Percentiles rank a stretch among this genome's conserved stretches.
Conservation (phyloP, 2,329 filamentous ascomycete species). For the Trichoderma harzianum region DNA sequence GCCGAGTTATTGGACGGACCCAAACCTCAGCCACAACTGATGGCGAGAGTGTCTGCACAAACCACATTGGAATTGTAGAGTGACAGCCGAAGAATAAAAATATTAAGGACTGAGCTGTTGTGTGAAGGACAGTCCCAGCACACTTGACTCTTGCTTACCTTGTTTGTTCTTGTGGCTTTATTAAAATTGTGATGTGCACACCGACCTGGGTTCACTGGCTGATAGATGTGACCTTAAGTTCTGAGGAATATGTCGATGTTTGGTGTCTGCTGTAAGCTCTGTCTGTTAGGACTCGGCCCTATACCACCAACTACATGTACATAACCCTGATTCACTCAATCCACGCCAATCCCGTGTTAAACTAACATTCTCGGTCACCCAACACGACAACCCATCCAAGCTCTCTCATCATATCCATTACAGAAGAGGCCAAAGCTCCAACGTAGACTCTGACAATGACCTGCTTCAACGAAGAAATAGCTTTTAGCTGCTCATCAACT, state of each 20-base stretch:
- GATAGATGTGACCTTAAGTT: neutral
- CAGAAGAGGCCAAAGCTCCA: neutral
- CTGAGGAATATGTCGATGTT: neutral
- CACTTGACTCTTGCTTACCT: no score
- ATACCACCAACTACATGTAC: neutral
- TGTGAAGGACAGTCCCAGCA: neutral
- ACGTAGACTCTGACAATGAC: neutral
- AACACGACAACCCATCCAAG: neutral
- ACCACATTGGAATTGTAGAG: neutral
- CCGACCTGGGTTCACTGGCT: neutral
- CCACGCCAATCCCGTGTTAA: neutral
- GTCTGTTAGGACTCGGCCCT: neutral
- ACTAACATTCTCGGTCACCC: neutral
- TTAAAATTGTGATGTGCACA: neutral
- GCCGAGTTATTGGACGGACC: neutral
- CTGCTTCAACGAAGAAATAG: neutral
- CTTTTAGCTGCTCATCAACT: neutral
- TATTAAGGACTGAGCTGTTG: neutral
- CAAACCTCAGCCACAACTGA: neutral
- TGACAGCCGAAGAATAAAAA: neutral
- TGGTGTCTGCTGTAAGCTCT: neutral
- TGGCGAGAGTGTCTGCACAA: neutral
- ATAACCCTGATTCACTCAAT: neutral
- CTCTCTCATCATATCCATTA: neutral
- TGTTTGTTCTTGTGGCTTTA: neutral